Evolutionary conservation across 1,284 basidiomycete species (phyloP).

Genomic region (Omphalotus olearius): DNA sequence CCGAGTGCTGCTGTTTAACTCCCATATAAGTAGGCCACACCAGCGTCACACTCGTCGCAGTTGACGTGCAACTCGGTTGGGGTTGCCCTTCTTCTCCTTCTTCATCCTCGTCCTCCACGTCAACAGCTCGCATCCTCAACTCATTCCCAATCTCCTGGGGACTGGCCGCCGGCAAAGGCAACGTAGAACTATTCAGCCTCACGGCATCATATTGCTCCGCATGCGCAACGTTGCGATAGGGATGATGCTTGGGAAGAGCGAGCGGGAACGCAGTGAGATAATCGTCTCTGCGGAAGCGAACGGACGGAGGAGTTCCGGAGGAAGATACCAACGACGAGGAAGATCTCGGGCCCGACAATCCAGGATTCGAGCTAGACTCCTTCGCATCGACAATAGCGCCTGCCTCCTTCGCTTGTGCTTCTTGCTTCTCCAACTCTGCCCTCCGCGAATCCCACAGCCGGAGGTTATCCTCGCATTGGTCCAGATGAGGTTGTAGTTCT

Average conservation of each 20-base stretch:
- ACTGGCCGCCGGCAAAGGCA: not conserved
- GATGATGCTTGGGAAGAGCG: conserved; percentile 39
- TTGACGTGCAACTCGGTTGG: conserved; percentile 1
- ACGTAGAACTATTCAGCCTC: not conserved
- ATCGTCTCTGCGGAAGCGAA: conserved; percentile 28
- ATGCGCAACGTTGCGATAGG: conserved; percentile 10
- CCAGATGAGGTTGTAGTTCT: conserved; percentile 10
- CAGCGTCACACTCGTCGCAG: conserved; percentile 7
- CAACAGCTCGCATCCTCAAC: not conserved
- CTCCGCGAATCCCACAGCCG: conserved; percentile 6
- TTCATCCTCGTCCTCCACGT: not conserved
- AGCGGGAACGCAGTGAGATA: conserved; percentile 60
- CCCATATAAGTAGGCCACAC: conserved; percentile 5
- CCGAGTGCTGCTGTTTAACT: not conserved
- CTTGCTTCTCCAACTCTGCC: not conserved
- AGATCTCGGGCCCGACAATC: conserved; percentile 6
- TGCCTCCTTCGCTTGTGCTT: not conserved
- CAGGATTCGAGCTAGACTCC: not conserved
- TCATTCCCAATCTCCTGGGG: not conserved
- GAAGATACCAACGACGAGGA: conserved; percentile 21
- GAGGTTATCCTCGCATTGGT: conserved; percentile 12
- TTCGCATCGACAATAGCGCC: not conserved
- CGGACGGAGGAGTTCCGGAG: conserved; percentile 31
- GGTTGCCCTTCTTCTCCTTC: not conserved
- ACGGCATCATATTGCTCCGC: not conserved